phyloP scores from a whole-genome alignment of 306 rosid species.

The Senna tora region DNA sequence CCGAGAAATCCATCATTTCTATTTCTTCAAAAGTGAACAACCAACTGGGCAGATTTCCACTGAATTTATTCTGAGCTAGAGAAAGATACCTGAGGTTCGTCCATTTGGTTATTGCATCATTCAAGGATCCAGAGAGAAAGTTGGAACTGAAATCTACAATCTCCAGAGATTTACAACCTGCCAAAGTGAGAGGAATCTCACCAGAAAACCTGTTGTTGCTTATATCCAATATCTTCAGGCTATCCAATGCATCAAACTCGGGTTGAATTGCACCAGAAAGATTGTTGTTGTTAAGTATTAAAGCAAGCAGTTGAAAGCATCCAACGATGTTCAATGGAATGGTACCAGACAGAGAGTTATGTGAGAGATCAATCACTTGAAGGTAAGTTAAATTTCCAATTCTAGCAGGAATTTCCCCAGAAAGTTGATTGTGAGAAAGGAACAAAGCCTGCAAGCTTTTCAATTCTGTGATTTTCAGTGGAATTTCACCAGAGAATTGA shows the following conservation, averaged over 20 bases:
- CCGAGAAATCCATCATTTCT: slow-evolving; percentile 82
- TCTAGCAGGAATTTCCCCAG: slow-evolving; percentile 90
- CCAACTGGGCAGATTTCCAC: slow-evolving; percentile 87
- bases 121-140: slow-evolving; percentile 91
- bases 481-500: slow-evolving; percentile 85
- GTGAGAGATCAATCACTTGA: slow-evolving; percentile 94
- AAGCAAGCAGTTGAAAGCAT: slow-evolving; percentile 94
- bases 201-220: slow-evolving; percentile 94
- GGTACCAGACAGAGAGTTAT: slow-evolving; percentile 83
- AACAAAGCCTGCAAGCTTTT: slow-evolving; percentile 97
- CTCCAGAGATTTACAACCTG: slow-evolving; percentile 96
- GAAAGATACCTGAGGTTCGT: slow-evolving; percentile 85
- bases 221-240: slow-evolving; percentile 89
- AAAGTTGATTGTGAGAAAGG: slow-evolving; percentile 86
- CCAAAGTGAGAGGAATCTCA: slow-evolving; percentile 90
- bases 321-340: slow-evolving; percentile 94
- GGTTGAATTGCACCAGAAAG: slow-evolving; percentile 97
- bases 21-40: slow-evolving; percentile 74
- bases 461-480: slow-evolving; percentile 86
- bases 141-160: slow-evolving; percentile 90
- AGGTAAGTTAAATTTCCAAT: slow-evolving; percentile 94
- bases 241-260: slow-evolving; percentile 92
- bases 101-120: slow-evolving; percentile 95
- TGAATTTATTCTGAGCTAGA: slow-evolving; percentile 78
- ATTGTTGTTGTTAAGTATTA: slow-evolving; percentile 82